phyloP scores from a whole-genome alignment of 257 asterid species.

The Scutellaria galericulata region DNA sequence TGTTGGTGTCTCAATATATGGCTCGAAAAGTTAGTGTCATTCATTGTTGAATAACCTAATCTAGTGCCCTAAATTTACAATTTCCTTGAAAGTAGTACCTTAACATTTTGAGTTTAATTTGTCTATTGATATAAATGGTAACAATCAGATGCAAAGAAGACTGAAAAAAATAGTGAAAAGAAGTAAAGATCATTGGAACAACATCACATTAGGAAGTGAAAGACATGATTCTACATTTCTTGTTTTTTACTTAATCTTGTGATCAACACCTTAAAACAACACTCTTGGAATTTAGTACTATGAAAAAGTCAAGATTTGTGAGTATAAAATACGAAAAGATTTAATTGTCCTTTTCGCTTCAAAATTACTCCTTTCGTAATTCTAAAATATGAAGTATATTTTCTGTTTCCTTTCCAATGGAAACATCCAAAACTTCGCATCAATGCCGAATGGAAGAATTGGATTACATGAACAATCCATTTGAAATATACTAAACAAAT shows the following conservation, averaged over 20 bases:
- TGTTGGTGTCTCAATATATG: no score
- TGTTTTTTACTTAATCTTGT: no score
- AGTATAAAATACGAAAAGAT: background rate
- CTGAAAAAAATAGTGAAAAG: background rate
- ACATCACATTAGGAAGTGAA: background rate
- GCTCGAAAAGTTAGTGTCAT: no score
- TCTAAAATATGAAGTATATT: no score
- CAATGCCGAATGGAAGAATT: constrained; percentile 18
- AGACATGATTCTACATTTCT: background rate
- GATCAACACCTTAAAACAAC: no score
- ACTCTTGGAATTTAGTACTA: background rate
- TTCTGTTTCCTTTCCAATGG: background rate
- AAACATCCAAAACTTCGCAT: constrained; percentile 14
- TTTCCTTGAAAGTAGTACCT: no score
- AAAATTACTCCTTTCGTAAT: no score
- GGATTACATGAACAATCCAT: background rate
- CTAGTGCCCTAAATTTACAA: no score
- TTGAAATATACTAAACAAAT: no score
- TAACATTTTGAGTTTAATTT: no score
- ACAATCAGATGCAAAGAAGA: background rate
- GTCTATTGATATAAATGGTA: background rate
- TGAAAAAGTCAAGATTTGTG: background rate
- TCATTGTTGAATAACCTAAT: no score
- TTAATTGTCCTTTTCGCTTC: no score
- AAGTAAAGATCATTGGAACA: background rate